Base-by-base conservation (phyloP, 2,329 filamentous ascomycete species). In the Didymella pinodella region DNA sequence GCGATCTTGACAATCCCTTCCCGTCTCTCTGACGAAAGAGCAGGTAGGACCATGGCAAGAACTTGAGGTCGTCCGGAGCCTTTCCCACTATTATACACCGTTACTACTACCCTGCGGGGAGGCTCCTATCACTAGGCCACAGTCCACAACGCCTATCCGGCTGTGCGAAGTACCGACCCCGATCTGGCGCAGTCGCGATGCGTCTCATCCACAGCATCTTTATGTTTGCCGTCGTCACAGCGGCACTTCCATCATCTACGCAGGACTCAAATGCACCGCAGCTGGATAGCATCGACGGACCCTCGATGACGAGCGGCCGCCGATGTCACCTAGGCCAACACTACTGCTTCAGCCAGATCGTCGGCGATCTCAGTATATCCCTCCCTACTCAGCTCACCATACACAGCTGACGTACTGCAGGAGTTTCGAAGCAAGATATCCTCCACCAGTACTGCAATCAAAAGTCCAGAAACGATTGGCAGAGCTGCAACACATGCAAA, bases 371-470 rank as follows among this genome's bases (percentile, higher is more conserved):
- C 16, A 53, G 63, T 65, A 60, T 14, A 43, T 43, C 20, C 40
- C n/a, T 28, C 14, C 20, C 22, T 11, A 6, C n/a, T 32, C 46
- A 20, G 7, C 26, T 22, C 10, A 22, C 11, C 41, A n/a, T 16
- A 8, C 0, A 8, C 20, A 7, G 20, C 55, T 58, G 22, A 58
- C 28, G 4, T 14, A n/a, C 1, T 7, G 2, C 26, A 54, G 51
- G 22, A 34, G 59, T 67, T 28, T 41, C 53, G 14, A 55, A 57
- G n/a, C 65, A 69, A 26, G 62, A 38, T 1, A 51, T 65, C 4
- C 64, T 69, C 0, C 63, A 66, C 14, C 62, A 59, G 14, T 68
- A 67, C 45, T 69, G 65, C 43, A 45, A 61, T 40, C 51, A 61
- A 12, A 59, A 66, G 48, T 65, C 47, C 25, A 36, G 50, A 18